Evolutionary conservation across 768 basidiomycete genomes (phyloP).

Genomic region (Lanmaoa rubissima): DNA sequence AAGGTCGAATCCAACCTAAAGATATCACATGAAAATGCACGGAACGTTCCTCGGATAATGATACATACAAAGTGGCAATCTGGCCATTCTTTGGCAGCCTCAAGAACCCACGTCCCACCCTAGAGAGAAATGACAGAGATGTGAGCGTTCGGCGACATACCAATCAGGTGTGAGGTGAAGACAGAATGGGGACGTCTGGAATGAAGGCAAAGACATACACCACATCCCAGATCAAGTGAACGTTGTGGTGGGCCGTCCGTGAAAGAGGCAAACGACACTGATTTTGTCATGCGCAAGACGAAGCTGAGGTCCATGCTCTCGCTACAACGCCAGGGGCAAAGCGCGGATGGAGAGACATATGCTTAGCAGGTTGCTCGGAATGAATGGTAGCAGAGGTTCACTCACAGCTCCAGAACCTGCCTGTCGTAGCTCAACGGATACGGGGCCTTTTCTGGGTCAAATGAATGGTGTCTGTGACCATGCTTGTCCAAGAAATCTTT

Average conservation of each 20-base stretch:
- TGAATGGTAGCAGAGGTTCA: conserved; percentile 1
- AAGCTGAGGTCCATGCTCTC: conserved; percentile 56
- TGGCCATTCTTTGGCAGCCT: conserved; percentile 71
- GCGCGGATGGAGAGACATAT: background rate
- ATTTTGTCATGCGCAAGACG: conserved; percentile 45
- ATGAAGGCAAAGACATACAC: conserved; percentile 43
- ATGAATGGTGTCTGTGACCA: conserved; percentile 64
- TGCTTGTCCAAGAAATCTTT: conserved; percentile 63
- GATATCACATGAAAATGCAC: conserved; percentile 4
- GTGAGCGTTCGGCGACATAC: background rate
- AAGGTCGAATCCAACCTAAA: conserved; percentile 75
- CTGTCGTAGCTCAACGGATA: conserved; percentile 75
- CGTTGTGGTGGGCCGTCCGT: conserved; percentile 47
- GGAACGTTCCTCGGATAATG: background rate
- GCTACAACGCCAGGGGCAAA: conserved; percentile 28
- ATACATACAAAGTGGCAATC: conserved; percentile 59
- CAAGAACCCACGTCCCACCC: conserved; percentile 71
- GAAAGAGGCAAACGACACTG: conserved; percentile 61
- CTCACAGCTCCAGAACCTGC: conserved; percentile 66
- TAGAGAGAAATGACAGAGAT: conserved; percentile 23
- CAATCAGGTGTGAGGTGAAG: background rate
- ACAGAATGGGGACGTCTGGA: background rate
- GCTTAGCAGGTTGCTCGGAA: conserved; percentile 5
- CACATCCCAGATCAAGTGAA: conserved; percentile 71
- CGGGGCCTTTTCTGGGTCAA: conserved; percentile 73